phyloP scores from a whole-genome alignment of 768 basidiomycete genomes.

The Rhizopogon vulgaris region DNA sequence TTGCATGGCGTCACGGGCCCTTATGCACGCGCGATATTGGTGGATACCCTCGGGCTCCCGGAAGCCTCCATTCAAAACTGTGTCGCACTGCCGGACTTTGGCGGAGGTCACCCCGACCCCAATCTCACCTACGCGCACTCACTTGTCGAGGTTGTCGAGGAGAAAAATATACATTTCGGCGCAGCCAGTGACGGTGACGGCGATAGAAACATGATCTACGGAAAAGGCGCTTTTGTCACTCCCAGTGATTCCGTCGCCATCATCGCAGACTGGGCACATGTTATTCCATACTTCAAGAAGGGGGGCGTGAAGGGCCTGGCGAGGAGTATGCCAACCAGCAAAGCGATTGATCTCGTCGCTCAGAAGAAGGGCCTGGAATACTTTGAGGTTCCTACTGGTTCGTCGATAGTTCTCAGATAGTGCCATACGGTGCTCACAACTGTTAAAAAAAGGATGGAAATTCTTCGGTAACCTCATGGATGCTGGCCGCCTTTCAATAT shows the following conservation, averaged over 20 bases:
- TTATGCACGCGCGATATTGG: slow-evolving; percentile 84
- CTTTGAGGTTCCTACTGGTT: slow-evolving; percentile 96
- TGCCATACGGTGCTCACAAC: slow-evolving; percentile 1
- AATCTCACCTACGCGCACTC: slow-evolving; percentile 96
- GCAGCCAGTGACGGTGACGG: slow-evolving; percentile 98
- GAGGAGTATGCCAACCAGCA: slow-evolving; percentile 95
- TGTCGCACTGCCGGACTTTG: slow-evolving; percentile 88
- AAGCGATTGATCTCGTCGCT: slow-evolving; percentile 94
- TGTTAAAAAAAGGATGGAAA: slow-evolving; percentile 74
- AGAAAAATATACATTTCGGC: slow-evolving; percentile 80
- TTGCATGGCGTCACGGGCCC: slow-evolving; percentile 96
- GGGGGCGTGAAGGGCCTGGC: slow-evolving; percentile 93
- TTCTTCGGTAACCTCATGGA: slow-evolving; percentile 99
- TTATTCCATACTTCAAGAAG: slow-evolving; percentile 85
- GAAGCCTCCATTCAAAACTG: slow-evolving; percentile 86
- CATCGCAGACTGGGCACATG: slow-evolving; percentile 94
- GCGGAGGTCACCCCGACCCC: slow-evolving; percentile 96
- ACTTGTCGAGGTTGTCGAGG: slow-evolving; percentile 90
- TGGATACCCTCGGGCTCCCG: slow-evolving; percentile 76
- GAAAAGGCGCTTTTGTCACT: slow-evolving; percentile 95
- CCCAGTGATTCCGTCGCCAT: slow-evolving; percentile 97
- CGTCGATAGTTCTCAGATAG: slow-evolving; percentile 11
- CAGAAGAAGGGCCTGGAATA: slow-evolving; percentile 88
- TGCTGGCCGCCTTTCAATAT: slow-evolving; percentile 94
- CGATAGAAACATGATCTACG: slow-evolving; percentile 99